Evolutionary conservation across 2,329 filamentous ascomycete genomes (phyloP).

Genomic region (Aspergillus sojae): DNA sequence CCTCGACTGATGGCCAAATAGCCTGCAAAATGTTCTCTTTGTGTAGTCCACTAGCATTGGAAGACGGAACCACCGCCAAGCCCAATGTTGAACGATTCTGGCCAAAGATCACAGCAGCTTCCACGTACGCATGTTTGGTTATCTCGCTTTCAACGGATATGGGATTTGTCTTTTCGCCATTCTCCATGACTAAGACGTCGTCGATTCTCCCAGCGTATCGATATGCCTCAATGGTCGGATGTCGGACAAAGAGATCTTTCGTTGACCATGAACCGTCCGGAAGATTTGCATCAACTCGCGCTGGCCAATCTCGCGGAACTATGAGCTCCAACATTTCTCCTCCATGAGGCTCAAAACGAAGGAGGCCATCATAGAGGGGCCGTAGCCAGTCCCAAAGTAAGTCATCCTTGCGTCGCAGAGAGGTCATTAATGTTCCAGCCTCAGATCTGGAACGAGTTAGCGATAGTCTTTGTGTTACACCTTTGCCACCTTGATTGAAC

Average conservation of each 20-base stretch:
- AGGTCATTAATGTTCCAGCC: neutral
- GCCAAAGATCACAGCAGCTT: conserved; percentile 61
- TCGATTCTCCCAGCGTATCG: conserved; percentile 39
- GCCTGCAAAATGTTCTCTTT: conserved; percentile 51
- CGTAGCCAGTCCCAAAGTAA: too few species aligned
- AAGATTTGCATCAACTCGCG: too few species aligned
- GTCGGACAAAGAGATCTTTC: conserved; percentile 3
- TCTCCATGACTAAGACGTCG: conserved; percentile 49
- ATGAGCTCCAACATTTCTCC: too few species aligned
- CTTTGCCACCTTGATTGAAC: neutral
- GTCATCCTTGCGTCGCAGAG: too few species aligned
- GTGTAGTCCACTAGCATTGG: conserved; percentile 43
- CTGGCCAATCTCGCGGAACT: too few species aligned
- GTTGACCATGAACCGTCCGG: neutral
- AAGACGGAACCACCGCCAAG: conserved; percentile 57
- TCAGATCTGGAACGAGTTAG: neutral
- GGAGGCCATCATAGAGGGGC: neutral
- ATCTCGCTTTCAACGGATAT: conserved; percentile 56
- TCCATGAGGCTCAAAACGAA: neutral
- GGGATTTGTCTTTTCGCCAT: conserved; percentile 53
- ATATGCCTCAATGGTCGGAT: neutral
- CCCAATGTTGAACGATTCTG: conserved; percentile 56
- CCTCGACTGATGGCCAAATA: conserved; percentile 40
- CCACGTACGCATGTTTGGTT: conserved; percentile 53
- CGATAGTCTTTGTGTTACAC: too few species aligned